phyloP scores from a whole-genome alignment of 768 basidiomycete species.

The Leucogyrophana mollusca region DNA sequence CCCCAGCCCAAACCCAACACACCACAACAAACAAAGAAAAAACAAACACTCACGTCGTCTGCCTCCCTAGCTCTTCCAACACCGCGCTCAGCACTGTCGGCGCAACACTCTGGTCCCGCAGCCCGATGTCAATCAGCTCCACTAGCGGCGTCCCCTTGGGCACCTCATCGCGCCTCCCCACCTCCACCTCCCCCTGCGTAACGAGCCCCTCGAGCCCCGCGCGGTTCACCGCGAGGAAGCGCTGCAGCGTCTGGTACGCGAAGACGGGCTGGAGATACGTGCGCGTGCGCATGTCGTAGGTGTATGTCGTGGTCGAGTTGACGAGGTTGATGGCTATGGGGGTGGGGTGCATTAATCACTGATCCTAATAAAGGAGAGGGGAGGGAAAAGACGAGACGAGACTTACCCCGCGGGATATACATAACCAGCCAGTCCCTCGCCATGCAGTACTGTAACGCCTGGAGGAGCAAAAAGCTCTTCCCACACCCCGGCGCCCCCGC shows the following conservation, averaged over 20 bases:
- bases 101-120: constrained; percentile 50
- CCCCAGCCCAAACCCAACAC: too few species aligned
- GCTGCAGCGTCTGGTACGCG: constrained; percentile 61
- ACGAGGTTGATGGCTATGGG: constrained; percentile 55
- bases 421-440: constrained; percentile 76
- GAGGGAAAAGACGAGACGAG: too few species aligned
- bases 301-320: constrained; percentile 70
- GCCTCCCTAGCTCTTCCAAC: constrained; percentile 59
- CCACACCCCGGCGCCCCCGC: constrained; percentile 76
- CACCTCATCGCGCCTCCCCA: constrained; percentile 47
- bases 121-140: constrained; percentile 57
- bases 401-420: constrained; percentile 82
- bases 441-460: constrained; percentile 68
- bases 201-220: constrained; percentile 39
- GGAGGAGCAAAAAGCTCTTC: constrained; percentile 77
- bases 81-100: constrained; percentile 58
- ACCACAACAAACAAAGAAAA: not conserved
- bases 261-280: constrained; percentile 74
- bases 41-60: constrained; percentile 51
- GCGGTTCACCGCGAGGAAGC: constrained; percentile 60
- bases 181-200: constrained; percentile 38
- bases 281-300: constrained; percentile 72
- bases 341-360: too few species aligned
- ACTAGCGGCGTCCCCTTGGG: constrained; percentile 48
- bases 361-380: constrained; percentile 21